Evolutionary conservation across 768 basidiomycete genomes (phyloP), one percentile per base, ranked within the genome.

Genomic region (Pisolithus tinctorius): DNA sequence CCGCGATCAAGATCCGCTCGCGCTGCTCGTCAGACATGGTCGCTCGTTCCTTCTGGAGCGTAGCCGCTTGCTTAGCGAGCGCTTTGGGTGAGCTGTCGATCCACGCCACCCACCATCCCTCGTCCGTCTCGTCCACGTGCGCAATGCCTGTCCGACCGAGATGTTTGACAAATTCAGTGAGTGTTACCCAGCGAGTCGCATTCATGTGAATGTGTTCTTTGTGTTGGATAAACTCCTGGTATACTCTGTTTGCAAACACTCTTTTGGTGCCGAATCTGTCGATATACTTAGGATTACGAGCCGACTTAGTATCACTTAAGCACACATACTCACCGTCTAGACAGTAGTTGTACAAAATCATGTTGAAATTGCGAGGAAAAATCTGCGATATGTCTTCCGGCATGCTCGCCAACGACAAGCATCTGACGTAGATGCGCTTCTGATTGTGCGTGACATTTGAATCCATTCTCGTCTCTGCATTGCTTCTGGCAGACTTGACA

Each of bases 401-500:
- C 93, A 66, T 90, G 75, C 70, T 98, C 93, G 37, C 95, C 96
- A 46, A 97, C 92, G 42, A 95, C 85, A 57, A 99, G 80, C 93
- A 99, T 97, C 68, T 97, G 93, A 3, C 96, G 82, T 34, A 98
- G 74, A 71, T 99, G 96, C 1, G 85, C 77, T 68, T 95, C 93
- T 29, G 89, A 90, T 49, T 81, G 79, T 14, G 84, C 80, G 66
- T 97, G 93, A 67, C 92, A 94, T 71, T 96, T 96, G 81, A 98
- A 99, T 16, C 94, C 96, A 69, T 99, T 99, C 74, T 98, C 96
- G 69, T 98, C 90, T 65, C 94, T 77, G 68, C 95, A 98, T 70
- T 98, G 95, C 67, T 99, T 99, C 78, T 97, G 74, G 80, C 96
- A 98, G 58, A 98, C 91, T 77, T 99, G 95, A 63, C 95, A 98